A percentile compares a stretch with the other conserved stretches of the same genome.
These are phyloP conservation scores for Phialophora macrospora DNA, from an alignment of 2,329 filamentous ascomycete species.

Conservation along the genomic window DNA sequence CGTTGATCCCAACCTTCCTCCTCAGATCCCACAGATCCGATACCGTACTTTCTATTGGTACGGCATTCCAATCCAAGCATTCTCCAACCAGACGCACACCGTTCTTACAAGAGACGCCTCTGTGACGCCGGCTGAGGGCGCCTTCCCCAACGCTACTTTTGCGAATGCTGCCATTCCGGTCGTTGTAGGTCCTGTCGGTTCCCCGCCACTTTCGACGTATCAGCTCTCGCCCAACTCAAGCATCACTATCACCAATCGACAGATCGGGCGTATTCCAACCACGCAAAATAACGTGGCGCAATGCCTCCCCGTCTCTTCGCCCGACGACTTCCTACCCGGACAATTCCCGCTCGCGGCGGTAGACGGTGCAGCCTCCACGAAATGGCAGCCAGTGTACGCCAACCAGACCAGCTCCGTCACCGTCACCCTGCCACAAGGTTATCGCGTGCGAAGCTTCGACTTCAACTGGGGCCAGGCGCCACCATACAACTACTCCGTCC, in stretches of 20 bases:
- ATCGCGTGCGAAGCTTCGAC: constrained; percentile 51
- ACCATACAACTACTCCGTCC: constrained; percentile 59
- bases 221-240: constrained; percentile 56
- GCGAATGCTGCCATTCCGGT: constrained; percentile 62
- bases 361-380: constrained; percentile 68
- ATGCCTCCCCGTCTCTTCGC: constrained; percentile 61
- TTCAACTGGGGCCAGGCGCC: constrained; percentile 67
- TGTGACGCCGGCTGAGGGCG: constrained; percentile 47
- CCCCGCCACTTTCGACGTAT: constrained; percentile 51
- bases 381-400: constrained; percentile 65
- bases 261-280: constrained; percentile 60
- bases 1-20: constrained; percentile 68
- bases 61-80: constrained; percentile 66
- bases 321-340: constrained; percentile 59
- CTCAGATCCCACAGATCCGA: constrained; percentile 65
- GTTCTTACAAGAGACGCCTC: constrained; percentile 60
- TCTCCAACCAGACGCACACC: constrained; percentile 68
- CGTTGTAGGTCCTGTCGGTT: constrained; percentile 54
- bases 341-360: constrained; percentile 72
- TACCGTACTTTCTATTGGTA: constrained; percentile 71
- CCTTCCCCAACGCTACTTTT: constrained; percentile 61
- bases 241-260: constrained; percentile 63
- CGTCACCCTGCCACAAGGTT: constrained; percentile 55
- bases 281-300: constrained; percentile 66
- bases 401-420: constrained; percentile 61